A percentile compares a stretch with the other conserved stretches of the same genome.
phyloP scores from a whole-genome alignment of 2,329 filamentous ascomycete species.

The Lithohypha guttulata region DNA sequence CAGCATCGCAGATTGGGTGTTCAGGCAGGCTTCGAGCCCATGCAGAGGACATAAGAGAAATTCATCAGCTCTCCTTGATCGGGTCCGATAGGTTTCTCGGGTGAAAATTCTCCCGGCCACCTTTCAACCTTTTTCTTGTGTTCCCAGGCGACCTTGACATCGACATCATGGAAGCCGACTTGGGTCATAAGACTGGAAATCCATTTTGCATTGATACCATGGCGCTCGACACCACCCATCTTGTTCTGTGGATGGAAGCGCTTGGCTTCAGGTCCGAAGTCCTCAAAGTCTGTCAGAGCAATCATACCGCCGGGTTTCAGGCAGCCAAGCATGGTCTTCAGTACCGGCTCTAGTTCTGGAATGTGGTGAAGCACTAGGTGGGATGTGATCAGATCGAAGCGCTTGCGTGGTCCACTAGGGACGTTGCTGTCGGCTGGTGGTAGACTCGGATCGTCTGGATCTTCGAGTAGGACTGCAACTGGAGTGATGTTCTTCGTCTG shows the following conservation, averaged over 20 bases:
- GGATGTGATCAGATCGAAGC: slow-evolving; percentile 43
- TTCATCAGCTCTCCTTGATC: slow-evolving; percentile 26
- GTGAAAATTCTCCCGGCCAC: slow-evolving; percentile 30
- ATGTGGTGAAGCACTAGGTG: slow-evolving; percentile 50
- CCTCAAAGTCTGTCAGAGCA: slow-evolving; percentile 48
- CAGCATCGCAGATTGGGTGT: too few species aligned
- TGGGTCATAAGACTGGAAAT: slow-evolving; percentile 35
- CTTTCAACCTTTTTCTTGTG: slow-evolving; percentile 42
- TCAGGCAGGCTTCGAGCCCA: too few species aligned
- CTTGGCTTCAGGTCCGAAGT: slow-evolving; percentile 42
- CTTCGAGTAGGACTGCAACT: slow-evolving; percentile 38
- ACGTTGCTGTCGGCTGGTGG: slow-evolving; percentile 26
- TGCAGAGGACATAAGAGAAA: slow-evolving; percentile 35
- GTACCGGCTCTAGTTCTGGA: slow-evolving; percentile 32
- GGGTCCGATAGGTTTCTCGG: slow-evolving; percentile 2
- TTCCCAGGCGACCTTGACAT: slow-evolving; percentile 39
- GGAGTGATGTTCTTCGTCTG: slow-evolving; percentile 35
- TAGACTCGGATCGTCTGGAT: slow-evolving; percentile 39
- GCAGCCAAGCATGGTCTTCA: slow-evolving; percentile 38
- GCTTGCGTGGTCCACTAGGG: slow-evolving; percentile 23
- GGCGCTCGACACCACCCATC: slow-evolving; percentile 44
- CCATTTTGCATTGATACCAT: slow-evolving; percentile 38
- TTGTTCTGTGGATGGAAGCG: slow-evolving; percentile 43
- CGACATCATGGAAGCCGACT: slow-evolving; percentile 41
- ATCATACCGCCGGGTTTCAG: slow-evolving; percentile 39